These are phyloP conservation scores for Udeniomyces megalosporus DNA, from an alignment of 768 basidiomycete species.

Conservation along the genomic window DNA sequence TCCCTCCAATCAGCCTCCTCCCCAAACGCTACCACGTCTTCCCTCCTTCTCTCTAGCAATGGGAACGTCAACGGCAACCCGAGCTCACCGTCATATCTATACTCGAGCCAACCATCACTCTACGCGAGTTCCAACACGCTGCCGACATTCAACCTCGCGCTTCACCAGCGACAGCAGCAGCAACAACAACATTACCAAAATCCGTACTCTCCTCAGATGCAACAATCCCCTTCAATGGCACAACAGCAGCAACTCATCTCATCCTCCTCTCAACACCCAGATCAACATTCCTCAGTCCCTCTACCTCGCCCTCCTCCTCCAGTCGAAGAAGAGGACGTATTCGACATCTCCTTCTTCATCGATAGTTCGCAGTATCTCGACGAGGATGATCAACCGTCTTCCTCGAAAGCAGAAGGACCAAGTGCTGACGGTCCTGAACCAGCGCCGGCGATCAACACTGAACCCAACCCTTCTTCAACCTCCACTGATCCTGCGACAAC, in stretches of 20 bases:
- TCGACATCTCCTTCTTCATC: slow-evolving; percentile 16
- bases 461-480: too few relatives aligned
- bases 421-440: too few relatives aligned
- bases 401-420: neutral
- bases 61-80: too few relatives aligned
- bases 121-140: neutral
- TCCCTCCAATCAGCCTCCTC: neutral
- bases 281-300: too few relatives aligned
- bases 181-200: neutral
- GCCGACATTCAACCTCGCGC: too few relatives aligned
- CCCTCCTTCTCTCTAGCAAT: neutral
- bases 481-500: too few relatives aligned
- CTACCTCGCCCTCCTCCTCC: neutral
- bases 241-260: neutral
- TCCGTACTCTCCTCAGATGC: neutral
- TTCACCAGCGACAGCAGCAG: too few relatives aligned
- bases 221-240: neutral
- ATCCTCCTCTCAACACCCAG: neutral
- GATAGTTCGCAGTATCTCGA: slow-evolving; percentile 9
- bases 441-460: too few relatives aligned
- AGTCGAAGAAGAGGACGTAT: neutral
- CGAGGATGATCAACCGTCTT: neutral
- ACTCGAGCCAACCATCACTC: neutral
- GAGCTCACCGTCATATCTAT: too few relatives aligned
- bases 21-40: neutral